Evolutionary conservation across 805 yeast species (phyloP).

Genomic region (Suhomyces faveliae): DNA sequence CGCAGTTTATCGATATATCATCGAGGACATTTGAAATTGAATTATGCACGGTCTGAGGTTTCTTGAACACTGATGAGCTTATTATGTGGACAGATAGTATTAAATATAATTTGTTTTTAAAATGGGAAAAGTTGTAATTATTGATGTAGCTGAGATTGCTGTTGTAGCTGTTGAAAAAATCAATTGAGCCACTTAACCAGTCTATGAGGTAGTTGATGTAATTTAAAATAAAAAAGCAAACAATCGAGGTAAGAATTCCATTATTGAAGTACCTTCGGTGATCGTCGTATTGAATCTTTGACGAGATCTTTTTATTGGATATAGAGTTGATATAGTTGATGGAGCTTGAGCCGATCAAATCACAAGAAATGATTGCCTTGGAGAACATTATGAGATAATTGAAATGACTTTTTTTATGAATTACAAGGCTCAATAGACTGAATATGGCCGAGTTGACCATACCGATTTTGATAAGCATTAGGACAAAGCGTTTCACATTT

Average conservation of each 20-base stretch:
- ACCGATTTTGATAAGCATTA: slow-evolving; percentile 2
- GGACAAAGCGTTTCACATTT: slow-evolving; percentile 1
- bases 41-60: slow-evolving; percentile 7
- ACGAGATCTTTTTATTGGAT: slow-evolving; percentile 9
- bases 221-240: slow-evolving; percentile 14
- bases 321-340: slow-evolving; percentile 12
- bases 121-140: slow-evolving; percentile 10
- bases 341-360: slow-evolving; percentile 13
- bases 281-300: slow-evolving; percentile 12
- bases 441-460: slow-evolving; percentile 7
- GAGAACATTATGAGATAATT: slow-evolving; percentile 15
- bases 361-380: slow-evolving; percentile 15
- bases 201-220: slow-evolving; percentile 14
- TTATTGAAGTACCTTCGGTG: slow-evolving; percentile 7
- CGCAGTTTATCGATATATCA: slow-evolving; percentile 13
- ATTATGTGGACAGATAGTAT: slow-evolving; percentile 14
- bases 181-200: slow-evolving; percentile 13
- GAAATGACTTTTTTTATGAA: slow-evolving; percentile 12
- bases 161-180: slow-evolving; percentile 8
- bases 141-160: slow-evolving; percentile 11
- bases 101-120: slow-evolving; percentile 11
- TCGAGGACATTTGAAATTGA: slow-evolving; percentile 9
- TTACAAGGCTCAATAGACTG: slow-evolving; percentile 2
- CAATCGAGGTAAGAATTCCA: slow-evolving; percentile 11
- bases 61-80: slow-evolving; percentile 12